Base-by-base conservation (phyloP, 306 rosid species). In the Quercus aquifolioides region DNA sequence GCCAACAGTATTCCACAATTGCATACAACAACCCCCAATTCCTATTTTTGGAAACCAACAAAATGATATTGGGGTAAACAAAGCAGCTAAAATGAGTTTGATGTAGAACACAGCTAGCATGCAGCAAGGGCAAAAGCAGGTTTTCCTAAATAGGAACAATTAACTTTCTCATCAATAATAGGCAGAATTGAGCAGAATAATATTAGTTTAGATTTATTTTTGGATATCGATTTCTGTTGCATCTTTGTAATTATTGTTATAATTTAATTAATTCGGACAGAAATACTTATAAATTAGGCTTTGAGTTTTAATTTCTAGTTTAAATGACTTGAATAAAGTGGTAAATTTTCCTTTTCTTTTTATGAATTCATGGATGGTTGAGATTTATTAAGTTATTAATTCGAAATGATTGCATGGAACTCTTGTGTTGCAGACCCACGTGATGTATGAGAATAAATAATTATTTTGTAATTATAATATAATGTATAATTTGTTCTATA, bases 71-170 rank as follows among this genome's bases (percentile, higher is more conserved):
- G 80, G 55, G 28, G 80, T 83, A 80, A 75, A 55, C 84, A 80
- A 79, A 80, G 51, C 74, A 58, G 18, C 84, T 23, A 84, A 76
- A 19, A 65, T 76, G 28, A 14, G 84, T 63, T 79, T 86, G 12
- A 70, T 74, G 33, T 83, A 77, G 49, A 81, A 67, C 19, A 14
- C 72, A 43, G 18, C 76, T 18, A 64, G 55, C 21, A 18, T 72
- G 1, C 84, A 75, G 41, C 81, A 63, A 35, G 49, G 62, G 76
- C 88, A 74, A 55, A 74, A 80, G 76, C 89, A 85, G 56, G 28
- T 62, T 55, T 51, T 26, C 17, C 81, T 79, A 6, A 82, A 75
- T 21, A 58, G 87, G 87, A 75, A 78, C 21, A 70, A 74, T 6
- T 57, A 80, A 43, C 59, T 51, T 71, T 30, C 83, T 18, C 86